Base-by-base conservation (phyloP, 768 basidiomycete species). In the Filobasidium wieringae region DNA sequence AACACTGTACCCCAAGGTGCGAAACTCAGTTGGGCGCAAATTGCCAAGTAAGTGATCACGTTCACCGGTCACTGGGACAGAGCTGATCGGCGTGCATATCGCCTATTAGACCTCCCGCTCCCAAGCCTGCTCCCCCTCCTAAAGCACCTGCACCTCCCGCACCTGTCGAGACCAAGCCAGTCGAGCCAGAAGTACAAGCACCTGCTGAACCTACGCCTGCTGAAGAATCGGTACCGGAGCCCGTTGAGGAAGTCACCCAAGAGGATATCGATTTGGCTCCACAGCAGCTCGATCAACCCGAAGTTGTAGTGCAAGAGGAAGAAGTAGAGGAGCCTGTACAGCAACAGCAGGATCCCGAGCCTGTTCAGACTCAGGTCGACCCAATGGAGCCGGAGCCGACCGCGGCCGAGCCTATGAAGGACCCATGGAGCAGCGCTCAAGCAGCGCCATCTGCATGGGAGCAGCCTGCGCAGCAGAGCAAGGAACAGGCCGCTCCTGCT, bases 1-100 rank as follows among this genome's bases (percentile, higher is more conserved):
- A 22, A 12, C 19, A 61, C 62, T 14, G 53, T 64, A n/a, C 60
- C 63, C 4, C 60, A 64, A 51, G 64, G 63, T 39, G 57, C 66
- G 17, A 73, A 72, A 65, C 65, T 72, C 64, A 74, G 71, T 39
- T 75, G 74, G 74, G 74, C 74, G 26, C 74, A 75, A 55, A 75
- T 75, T 60, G 74, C 74, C 41, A 72, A 69, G 72, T 74, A 55
- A 62, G 73, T 66, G 1, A 36, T 6, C n/a, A 41, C 19, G 15
- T 22, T 19, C 19, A 7, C 31, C 4, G 22, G 36, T 26, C 4
- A 7, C 29, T n/a, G 33, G 14, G 43, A 15, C 29, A 39, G 7
- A 2, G 24, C 53, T 41, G n/a, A 40, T 27, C 19, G 17, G 6
- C 32, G 5, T 26, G 14, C 3, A 5, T 27, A 4, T 27, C 47